These are phyloP conservation scores for Stenocarpella maydis DNA, from an alignment of 2,329 filamentous ascomycete species.

Conservation along the genomic window DNA sequence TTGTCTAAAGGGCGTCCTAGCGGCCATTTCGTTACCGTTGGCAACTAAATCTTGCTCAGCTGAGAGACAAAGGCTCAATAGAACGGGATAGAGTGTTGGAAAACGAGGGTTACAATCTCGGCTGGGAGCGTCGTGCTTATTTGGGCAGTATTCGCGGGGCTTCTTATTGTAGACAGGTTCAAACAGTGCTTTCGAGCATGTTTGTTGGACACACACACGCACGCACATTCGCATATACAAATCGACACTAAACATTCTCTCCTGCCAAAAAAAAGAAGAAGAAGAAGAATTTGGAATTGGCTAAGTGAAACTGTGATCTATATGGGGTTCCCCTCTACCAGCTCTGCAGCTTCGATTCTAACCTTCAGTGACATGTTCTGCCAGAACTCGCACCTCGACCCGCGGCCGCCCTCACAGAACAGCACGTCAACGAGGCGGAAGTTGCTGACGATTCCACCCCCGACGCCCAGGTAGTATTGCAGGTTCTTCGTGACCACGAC, in stretches of 20 bases:
- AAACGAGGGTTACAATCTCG: not conserved
- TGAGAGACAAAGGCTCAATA: not conserved
- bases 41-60: not conserved
- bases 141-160: not conserved
- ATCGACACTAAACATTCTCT: conserved; percentile 29
- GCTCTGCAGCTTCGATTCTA: not conserved
- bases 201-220: not conserved
- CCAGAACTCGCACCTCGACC: not conserved
- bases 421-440: conserved; percentile 34
- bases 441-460: conserved; percentile 40
- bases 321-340: no score
- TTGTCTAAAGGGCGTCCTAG: not conserved
- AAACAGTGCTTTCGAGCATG: not conserved
- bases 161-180: conserved; percentile 10
- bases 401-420: conserved; percentile 6
- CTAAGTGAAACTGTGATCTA: not conserved
- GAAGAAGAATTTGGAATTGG: no score
- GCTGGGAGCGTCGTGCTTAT: conserved; percentile 22
- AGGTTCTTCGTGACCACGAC: conserved; percentile 40
- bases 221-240: conserved; percentile 3
- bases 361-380: not conserved
- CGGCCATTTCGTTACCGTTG: not conserved
- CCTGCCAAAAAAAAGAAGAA: conserved; percentile 13
- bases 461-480: conserved; percentile 39
- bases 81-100: not conserved